Conservation (phyloP, 441 rosid species). For the Euphorbia celastroides region DNA sequence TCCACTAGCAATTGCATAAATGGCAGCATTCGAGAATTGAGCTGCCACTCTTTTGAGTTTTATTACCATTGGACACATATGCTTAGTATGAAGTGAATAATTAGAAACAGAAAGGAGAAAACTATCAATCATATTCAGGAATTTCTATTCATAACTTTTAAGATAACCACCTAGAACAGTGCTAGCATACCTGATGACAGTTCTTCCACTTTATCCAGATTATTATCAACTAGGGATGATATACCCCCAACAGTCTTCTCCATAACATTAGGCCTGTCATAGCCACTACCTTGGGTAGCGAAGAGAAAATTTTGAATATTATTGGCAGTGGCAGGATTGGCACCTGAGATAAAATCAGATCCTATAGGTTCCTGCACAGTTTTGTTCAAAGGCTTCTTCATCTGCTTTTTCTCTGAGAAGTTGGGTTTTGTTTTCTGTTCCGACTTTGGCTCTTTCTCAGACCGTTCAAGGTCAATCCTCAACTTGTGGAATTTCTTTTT, state of each 20-base stretch:
- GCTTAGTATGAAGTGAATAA: background rate
- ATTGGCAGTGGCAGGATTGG: slow-evolving; percentile 42
- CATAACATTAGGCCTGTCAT: slow-evolving; percentile 41
- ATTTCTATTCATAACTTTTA: slow-evolving; percentile 3
- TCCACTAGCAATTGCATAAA: background rate
- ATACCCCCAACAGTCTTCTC: slow-evolving; percentile 45
- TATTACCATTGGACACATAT: background rate
- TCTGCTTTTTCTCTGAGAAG: slow-evolving; percentile 45
- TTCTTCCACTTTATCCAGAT: slow-evolving; percentile 61
- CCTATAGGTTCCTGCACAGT: slow-evolving; percentile 41
- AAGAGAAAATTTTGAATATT: slow-evolving; percentile 40
- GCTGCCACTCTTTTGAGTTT: background rate
- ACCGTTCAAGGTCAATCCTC: slow-evolving; percentile 48
- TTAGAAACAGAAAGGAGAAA: too few relatives aligned
- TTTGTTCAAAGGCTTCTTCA: slow-evolving; percentile 39
- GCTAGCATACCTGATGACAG: slow-evolving; percentile 44
- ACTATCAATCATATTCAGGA: background rate
- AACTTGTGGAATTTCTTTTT: slow-evolving; percentile 67
- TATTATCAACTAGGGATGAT: slow-evolving; percentile 35
- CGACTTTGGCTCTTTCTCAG: slow-evolving; percentile 51
- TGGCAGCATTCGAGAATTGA: background rate
- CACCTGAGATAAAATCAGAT: slow-evolving; percentile 43
- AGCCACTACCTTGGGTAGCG: slow-evolving; percentile 35
- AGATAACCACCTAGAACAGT: background rate
- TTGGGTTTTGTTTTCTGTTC: slow-evolving; percentile 48